These are phyloP conservation scores for Cutaneotrichosporon cavernicola DNA, from an alignment of 1,284 basidiomycete genomes.

Conservation along the genomic window DNA sequence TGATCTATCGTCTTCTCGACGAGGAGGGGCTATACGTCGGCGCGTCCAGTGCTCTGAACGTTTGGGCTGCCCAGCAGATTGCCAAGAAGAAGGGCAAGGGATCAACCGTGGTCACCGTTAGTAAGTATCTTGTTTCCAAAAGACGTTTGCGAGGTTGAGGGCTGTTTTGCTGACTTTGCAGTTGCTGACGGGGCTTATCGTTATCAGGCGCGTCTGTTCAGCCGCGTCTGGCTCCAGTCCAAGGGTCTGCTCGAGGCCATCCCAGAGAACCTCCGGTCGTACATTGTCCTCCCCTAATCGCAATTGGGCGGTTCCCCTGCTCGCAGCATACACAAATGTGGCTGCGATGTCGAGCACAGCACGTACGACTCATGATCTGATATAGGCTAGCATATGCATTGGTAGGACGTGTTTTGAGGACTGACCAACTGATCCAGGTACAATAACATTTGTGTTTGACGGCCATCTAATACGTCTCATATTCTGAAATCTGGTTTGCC, in stretches of 20 bases:
- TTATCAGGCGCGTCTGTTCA: conserved; percentile 94
- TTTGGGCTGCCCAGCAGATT: conserved; percentile 87
- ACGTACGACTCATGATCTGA: not conserved
- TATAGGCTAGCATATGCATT: conserved; percentile 13
- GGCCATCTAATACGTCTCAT: too few relatives aligned
- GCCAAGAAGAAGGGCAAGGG: conserved; percentile 76
- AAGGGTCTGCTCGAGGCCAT: conserved; percentile 80
- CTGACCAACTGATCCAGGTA: not conserved
- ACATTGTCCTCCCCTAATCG: conserved; percentile 68
- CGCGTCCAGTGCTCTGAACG: conserved; percentile 93
- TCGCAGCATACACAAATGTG: not conserved
- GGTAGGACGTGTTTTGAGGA: not conserved
- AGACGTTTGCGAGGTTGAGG: too few relatives aligned
- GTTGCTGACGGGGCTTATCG: conserved; percentile 31
- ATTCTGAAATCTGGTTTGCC: too few relatives aligned
- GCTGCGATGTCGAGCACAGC: not conserved
- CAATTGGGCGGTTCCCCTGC: not conserved
- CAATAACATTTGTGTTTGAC: too few relatives aligned
- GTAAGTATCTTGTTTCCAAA: not conserved
- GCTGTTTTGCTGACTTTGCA: not conserved
- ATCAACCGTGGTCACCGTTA: conserved; percentile 79
- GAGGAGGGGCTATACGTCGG: conserved; percentile 94
- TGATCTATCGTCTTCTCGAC: conserved; percentile 91
- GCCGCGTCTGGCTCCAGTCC: conserved; percentile 84
- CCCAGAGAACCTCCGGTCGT: conserved; percentile 77